phyloP scores from a whole-genome alignment of 129 eudicot species.

The Centaurea solstitialis region DNA sequence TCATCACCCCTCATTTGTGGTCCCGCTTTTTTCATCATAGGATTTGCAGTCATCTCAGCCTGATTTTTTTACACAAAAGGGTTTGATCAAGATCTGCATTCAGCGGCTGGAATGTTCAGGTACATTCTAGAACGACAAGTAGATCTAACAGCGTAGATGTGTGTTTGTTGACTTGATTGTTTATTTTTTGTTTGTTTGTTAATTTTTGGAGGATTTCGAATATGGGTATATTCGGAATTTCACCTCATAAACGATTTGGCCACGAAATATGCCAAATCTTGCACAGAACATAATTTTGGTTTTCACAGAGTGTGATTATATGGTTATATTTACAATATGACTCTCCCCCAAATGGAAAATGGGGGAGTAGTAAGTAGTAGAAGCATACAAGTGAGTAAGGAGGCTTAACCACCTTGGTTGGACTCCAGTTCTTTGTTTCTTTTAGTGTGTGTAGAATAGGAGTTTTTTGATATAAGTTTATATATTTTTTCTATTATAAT shows the following conservation, averaged over 20 bases:
- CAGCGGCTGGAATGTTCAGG: conserved; percentile 60
- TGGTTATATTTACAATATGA: conserved; percentile 21
- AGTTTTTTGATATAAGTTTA: conserved; percentile 31
- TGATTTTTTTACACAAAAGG: conserved; percentile 54
- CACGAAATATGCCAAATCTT: conserved; percentile 51
- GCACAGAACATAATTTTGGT: conserved; percentile 63
- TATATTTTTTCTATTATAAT: conserved; percentile 40
- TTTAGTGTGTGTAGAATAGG: conserved; percentile 38
- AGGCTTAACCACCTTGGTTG: conserved; percentile 54
- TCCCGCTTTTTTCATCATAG: conserved; percentile 7
- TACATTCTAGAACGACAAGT: conserved; percentile 51
- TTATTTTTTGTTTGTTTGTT: conserved; percentile 38
- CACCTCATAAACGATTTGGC: conserved; percentile 47
- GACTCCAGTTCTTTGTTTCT: conserved; percentile 47
- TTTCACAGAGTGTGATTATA: conserved; percentile 51
- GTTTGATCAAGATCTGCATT: conserved; percentile 70
- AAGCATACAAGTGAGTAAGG: conserved; percentile 44
- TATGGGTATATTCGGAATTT: conserved; percentile 39
- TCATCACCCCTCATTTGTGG: background rate
- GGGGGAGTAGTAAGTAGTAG: conserved; percentile 33
- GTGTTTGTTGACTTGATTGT: conserved; percentile 34
- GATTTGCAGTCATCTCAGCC: conserved; percentile 46
- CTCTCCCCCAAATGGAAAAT: conserved; percentile 46
- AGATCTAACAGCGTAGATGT: conserved; percentile 40
- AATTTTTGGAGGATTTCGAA: conserved; percentile 49